phyloP scores from a whole-genome alignment of 2,329 filamentous ascomycete species.

The Neofusicoccum laricinum region DNA sequence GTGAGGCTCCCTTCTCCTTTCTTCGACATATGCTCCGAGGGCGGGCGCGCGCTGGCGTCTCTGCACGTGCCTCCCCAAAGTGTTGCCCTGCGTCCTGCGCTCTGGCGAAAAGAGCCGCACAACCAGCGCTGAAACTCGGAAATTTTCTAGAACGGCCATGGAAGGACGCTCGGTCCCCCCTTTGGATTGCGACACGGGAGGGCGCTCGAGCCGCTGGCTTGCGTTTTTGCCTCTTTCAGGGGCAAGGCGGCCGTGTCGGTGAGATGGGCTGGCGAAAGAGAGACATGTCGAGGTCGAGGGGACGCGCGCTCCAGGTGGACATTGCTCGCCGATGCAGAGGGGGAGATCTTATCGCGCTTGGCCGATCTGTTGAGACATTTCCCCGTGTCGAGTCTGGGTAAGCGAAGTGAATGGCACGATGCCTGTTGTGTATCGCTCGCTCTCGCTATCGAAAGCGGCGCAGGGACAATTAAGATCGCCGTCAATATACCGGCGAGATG shows the following conservation, averaged over 20 bases:
- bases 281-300: neutral
- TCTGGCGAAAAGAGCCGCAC: neutral
- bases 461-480: constrained; percentile 3
- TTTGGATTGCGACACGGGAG: neutral
- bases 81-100: neutral
- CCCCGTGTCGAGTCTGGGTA: constrained; percentile 2
- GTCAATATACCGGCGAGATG: constrained; percentile 1
- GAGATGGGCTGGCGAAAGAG: neutral
- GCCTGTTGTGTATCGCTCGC: neutral
- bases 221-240: neutral
- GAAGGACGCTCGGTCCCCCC: constrained; percentile 5
- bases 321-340: neutral
- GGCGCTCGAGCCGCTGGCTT: neutral
- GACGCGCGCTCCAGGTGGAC: neutral
- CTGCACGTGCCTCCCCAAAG: neutral
- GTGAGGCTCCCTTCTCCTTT: constrained; percentile 7
- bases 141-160: constrained; percentile 9
- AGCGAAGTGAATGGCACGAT: constrained; percentile 12
- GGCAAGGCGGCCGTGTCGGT: neutral
- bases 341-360: constrained; percentile 4
- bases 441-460: neutral
- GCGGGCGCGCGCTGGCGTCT: neutral
- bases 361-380: constrained; percentile 8
- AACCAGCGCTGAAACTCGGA: neutral
- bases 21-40: constrained; percentile 8